Evolutionary conservation across 1,284 basidiomycete genomes (phyloP).

Genomic region (Mixia osmundae): DNA sequence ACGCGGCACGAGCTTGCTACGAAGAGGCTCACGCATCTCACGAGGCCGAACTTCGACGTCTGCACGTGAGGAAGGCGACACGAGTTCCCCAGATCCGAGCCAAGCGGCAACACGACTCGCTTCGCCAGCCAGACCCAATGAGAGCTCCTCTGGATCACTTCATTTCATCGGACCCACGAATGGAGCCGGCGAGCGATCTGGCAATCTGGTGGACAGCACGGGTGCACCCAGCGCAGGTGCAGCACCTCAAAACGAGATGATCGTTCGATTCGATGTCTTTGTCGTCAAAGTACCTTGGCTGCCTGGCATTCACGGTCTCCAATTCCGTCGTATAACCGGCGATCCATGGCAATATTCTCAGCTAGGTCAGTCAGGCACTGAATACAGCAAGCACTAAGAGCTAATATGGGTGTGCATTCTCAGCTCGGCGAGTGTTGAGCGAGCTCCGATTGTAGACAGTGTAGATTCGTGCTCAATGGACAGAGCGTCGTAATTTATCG

Average conservation of each 20-base stretch:
- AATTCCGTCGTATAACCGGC: slow-evolving; percentile 75
- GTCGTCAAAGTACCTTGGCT: slow-evolving; percentile 87
- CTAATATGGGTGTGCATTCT: not conserved
- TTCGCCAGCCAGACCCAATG: too few species aligned
- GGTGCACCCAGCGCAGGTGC: slow-evolving; percentile 1
- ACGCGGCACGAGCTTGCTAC: too few species aligned
- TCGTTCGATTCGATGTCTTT: slow-evolving; percentile 80
- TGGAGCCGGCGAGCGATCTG: not conserved
- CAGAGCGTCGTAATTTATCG: too few species aligned
- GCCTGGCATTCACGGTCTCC: slow-evolving; percentile 69
- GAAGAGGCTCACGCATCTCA: too few species aligned
- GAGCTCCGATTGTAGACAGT: too few species aligned
- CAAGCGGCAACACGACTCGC: too few species aligned
- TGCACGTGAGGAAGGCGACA: too few species aligned
- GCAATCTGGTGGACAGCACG: too few species aligned
- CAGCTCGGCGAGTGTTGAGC: not conserved
- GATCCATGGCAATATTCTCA: slow-evolving; percentile 60
- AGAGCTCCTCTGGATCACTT: not conserved
- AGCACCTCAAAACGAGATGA: slow-evolving; percentile 43
- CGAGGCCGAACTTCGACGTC: too few species aligned
- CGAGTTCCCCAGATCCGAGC: too few species aligned
- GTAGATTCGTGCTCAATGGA: too few species aligned
- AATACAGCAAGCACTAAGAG: not conserved
- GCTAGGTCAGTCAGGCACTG: slow-evolving; percentile 4
- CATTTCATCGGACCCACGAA: not conserved